phyloP scores from a whole-genome alignment of 2,329 filamentous ascomycete species.

The Pestalotiopsis sp. region DNA sequence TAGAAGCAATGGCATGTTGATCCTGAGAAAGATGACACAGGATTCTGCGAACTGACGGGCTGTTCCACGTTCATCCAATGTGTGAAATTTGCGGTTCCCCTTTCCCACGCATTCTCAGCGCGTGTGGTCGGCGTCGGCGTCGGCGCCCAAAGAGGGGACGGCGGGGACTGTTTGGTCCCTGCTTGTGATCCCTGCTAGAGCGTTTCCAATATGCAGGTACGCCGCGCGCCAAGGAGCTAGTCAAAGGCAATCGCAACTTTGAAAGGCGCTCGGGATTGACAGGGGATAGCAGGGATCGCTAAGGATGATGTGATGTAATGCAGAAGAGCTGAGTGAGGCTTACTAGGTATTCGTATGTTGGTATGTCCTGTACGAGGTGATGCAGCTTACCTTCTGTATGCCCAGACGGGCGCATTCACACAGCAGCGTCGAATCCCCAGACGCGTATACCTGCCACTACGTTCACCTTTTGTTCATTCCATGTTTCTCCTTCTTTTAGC shows the following conservation, averaged over 20 bases:
- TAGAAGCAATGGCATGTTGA: background rate
- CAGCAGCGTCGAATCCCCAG: background rate
- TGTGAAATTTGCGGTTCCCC: background rate
- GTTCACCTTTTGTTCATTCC: background rate
- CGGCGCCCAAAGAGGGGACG: background rate
- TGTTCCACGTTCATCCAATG: background rate
- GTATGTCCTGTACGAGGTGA: background rate
- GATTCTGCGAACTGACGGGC: background rate
- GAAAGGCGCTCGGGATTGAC: background rate
- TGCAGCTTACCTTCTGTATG: background rate
- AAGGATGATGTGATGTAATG: background rate
- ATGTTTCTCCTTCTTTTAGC: background rate
- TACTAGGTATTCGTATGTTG: background rate
- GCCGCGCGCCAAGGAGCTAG: background rate
- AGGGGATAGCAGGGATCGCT: background rate
- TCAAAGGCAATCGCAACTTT: slow-evolving; percentile 1
- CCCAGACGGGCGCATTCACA: background rate
- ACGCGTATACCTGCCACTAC: background rate
- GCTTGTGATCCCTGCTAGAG: slow-evolving; percentile 7
- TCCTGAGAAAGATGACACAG: background rate
- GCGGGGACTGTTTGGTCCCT: background rate
- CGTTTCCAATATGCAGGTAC: slow-evolving; percentile 12
- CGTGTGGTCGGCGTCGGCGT: background rate
- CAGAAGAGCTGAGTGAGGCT: background rate
- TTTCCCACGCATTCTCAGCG: background rate